Percentiles rank a stretch among this genome's conserved stretches.
Conservation (phyloP, 306 rosid genomes). For the Quercus rubra region DNA sequence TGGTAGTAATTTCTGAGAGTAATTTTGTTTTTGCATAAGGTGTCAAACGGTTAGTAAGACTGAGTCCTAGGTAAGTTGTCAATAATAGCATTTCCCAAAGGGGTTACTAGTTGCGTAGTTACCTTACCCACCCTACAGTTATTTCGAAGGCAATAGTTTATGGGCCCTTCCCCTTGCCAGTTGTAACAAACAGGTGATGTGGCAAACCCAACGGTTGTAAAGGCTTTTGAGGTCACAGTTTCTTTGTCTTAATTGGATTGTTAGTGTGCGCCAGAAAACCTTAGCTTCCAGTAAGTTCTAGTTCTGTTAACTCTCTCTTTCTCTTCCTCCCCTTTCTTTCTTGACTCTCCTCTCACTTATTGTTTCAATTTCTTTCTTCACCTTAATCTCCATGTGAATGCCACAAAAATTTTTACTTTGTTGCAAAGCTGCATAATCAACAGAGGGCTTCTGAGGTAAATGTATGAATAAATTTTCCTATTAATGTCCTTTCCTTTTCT, state of each 20-base stretch:
- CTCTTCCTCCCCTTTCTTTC: neutral
- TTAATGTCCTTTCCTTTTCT: neutral
- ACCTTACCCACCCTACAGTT: constrained; percentile 20
- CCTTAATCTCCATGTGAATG: neutral
- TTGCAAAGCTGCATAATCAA: neutral
- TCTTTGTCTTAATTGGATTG: constrained; percentile 54
- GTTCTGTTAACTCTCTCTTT: constrained; percentile 10
- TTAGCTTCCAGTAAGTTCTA: constrained; percentile 15
- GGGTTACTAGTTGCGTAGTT: constrained; percentile 12
- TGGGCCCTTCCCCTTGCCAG: constrained; percentile 16
- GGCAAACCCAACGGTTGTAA: constrained; percentile 37
- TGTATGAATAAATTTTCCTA: neutral
- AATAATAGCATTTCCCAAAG: constrained; percentile 13
- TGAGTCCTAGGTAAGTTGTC: neutral
- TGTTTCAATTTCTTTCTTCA: neutral
- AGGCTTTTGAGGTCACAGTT: constrained; percentile 43
- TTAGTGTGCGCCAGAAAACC: constrained; percentile 26
- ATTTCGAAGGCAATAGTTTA: constrained; percentile 11
- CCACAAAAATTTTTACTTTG: neutral
- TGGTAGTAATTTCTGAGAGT: too few relatives aligned
- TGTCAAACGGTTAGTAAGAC: neutral
- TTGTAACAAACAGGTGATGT: constrained; percentile 34
- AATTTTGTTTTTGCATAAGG: neutral
- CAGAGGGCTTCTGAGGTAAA: neutral
- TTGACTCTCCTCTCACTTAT: neutral